phyloP scores from a whole-genome alignment of 306 rosid genomes.

The Gastrolobium villosum region DNA sequence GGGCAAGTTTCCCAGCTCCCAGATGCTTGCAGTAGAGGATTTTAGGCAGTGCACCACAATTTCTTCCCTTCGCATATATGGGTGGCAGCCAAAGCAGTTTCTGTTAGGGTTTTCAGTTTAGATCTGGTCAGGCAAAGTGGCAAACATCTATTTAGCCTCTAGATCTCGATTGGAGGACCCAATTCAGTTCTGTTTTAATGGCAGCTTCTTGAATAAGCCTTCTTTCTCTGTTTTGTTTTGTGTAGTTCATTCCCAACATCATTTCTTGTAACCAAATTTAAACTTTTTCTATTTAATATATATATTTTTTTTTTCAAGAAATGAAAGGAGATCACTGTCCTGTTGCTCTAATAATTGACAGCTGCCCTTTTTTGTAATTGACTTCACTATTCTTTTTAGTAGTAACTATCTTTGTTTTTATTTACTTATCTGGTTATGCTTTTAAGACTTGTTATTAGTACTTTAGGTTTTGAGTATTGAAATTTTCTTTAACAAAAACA shows the following conservation, averaged over 20 bases:
- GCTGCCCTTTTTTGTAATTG: neutral
- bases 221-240: slow-evolving; percentile 27
- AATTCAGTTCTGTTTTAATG: slow-evolving; percentile 1
- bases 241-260: neutral
- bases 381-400: neutral
- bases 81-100: slow-evolving; percentile 4
- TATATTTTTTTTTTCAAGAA: neutral
- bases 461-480: slow-evolving; percentile 10
- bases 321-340: neutral
- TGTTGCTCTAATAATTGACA: neutral
- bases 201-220: neutral
- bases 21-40: neutral
- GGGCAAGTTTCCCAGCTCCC: slow-evolving; percentile 20
- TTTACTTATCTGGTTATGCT: slow-evolving; percentile 15
- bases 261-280: neutral
- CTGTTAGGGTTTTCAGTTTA: neutral
- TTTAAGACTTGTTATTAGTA: neutral
- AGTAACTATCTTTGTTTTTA: neutral
- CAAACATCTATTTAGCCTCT: neutral
- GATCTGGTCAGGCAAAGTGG: slow-evolving; percentile 11
- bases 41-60: neutral
- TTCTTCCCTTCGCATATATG: neutral
- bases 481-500: neutral
- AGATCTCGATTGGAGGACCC: slow-evolving; percentile 4
- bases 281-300: neutral